Evolutionary conservation across 2,329 filamentous ascomycete genomes (phyloP), one percentile per base, ranked within the genome.

Genomic region (Tothia fuscella): DNA sequence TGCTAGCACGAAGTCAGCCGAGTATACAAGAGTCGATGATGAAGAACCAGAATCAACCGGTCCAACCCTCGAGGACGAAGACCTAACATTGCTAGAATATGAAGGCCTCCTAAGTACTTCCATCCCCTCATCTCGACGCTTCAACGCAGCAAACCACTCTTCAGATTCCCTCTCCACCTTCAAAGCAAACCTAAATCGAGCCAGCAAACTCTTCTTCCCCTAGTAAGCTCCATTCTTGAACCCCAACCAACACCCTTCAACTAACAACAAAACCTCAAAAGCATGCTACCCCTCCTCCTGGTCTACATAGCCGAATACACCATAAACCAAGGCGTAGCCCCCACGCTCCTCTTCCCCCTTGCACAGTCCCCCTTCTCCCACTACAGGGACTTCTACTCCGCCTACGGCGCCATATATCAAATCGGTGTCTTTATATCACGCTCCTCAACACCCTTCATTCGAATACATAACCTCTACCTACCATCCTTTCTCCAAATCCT

Each of bases 261-360:
- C n/a, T 43, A 21, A 22, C 22, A 35, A 20, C 41, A 28, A 24
- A 33, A 17, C 19, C 14, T 24, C 28, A 22, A 14, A 48, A 74
- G 71, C 59, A 96, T 98, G 87, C 70, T 93, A 3, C 91, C 91
- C 0, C 71, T 98, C 12, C 70, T 96, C 25, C 66, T 96, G 13
- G 91, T 98, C 22, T 98, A 95, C 58, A 74, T 96, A 26, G 86
- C 88, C 43, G 91, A 98, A 65, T 98, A 98, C 59, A 93, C 84
- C 42, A 95, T 96, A 61, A 96, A 96, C 64, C 88, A 94, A 65
- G 89, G 88, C 26, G 86, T 96, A 1, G 71, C 86, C 0, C 89
- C 91, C 1, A 94, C 87, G 0, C 68, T 96, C 0, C 73, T 98
- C 4, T 98, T 94, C 56, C 86, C 88, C 0, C 68, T 95, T 1